phyloP scores from a whole-genome alignment of 2,329 filamentous ascomycete genomes.

The Epichloe scottii region DNA sequence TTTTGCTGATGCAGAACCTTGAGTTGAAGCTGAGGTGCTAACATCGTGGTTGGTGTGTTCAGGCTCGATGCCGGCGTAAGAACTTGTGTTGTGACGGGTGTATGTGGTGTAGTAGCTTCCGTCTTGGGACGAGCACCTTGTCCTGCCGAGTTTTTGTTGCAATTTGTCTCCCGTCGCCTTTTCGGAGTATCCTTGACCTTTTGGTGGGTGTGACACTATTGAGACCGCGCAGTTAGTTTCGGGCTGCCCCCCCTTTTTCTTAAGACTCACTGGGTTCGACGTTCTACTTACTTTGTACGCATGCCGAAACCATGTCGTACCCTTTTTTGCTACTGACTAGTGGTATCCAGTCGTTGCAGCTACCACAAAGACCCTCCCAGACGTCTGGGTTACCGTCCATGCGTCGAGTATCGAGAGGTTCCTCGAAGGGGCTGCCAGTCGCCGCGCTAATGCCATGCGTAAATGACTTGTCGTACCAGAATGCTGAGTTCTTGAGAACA shows the following conservation, averaged over 20 bases:
- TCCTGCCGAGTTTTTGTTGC: constrained; percentile 21
- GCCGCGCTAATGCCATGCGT: constrained; percentile 77
- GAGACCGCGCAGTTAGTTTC: not conserved
- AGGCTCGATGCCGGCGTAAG: constrained; percentile 8
- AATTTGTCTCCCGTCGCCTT: constrained; percentile 49
- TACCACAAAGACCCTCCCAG: constrained; percentile 68
- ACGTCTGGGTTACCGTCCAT: constrained; percentile 73
- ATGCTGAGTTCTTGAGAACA: constrained; percentile 79
- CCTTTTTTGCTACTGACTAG: constrained; percentile 76
- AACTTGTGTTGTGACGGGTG: constrained; percentile 19
- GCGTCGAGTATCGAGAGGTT: constrained; percentile 60
- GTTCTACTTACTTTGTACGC: constrained; percentile 59
- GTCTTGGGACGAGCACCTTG: constrained; percentile 33
- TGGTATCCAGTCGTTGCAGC: constrained; percentile 70
- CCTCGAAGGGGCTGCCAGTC: constrained; percentile 66
- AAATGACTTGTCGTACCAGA: constrained; percentile 89
- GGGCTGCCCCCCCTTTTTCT: not conserved
- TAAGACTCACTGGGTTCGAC: constrained; percentile 2
- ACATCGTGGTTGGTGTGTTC: constrained; percentile 4
- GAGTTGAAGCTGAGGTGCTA: constrained; percentile 5
- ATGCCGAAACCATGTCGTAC: constrained; percentile 84
- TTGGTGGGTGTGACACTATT: constrained; percentile 56
- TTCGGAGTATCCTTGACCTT: constrained; percentile 62
- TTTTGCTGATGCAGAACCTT: constrained; percentile 1
- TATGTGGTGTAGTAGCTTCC: constrained; percentile 24